phyloP scores from a whole-genome alignment of 441 rosid species.

The Populus hybrid region DNA sequence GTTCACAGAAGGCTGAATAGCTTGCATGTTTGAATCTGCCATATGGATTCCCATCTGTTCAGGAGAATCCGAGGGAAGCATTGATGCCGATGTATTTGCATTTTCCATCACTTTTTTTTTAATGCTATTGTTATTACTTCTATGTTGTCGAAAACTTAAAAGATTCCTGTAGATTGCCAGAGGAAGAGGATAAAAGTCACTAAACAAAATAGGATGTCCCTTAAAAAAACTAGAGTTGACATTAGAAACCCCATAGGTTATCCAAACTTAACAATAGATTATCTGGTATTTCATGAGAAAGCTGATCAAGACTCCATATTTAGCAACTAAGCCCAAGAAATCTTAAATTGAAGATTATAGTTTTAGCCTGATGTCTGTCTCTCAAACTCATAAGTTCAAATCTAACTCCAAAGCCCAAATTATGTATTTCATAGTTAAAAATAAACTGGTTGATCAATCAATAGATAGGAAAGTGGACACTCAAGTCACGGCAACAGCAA shows the following conservation, averaged over 20 bases:
- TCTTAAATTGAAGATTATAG: no score
- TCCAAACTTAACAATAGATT: no score
- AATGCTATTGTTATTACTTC: neutral
- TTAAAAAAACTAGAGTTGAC: neutral
- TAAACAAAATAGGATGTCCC: neutral
- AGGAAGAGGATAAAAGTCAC: neutral
- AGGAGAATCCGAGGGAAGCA: conserved; percentile 29
- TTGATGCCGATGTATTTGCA: conserved; percentile 34
- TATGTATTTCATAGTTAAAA: no score
- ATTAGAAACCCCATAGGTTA: no score
- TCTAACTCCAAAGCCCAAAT: neutral
- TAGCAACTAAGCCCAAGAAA: no score
- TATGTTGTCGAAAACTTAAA: conserved; percentile 4
- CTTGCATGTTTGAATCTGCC: conserved; percentile 32
- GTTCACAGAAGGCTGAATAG: conserved; percentile 27
- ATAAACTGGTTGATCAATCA: no score
- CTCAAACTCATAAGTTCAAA: neutral
- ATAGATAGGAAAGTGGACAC: no score
- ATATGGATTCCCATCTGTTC: conserved; percentile 27
- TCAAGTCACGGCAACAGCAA: neutral
- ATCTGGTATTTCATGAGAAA: no score
- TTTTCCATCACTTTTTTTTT: conserved; percentile 38
- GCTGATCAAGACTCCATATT: no score
- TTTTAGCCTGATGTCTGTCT: no score
- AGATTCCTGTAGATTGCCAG: conserved; percentile 16